Conservation (phyloP, 1,139 yeast genomes). For the Hansenula sp. region DNA sequence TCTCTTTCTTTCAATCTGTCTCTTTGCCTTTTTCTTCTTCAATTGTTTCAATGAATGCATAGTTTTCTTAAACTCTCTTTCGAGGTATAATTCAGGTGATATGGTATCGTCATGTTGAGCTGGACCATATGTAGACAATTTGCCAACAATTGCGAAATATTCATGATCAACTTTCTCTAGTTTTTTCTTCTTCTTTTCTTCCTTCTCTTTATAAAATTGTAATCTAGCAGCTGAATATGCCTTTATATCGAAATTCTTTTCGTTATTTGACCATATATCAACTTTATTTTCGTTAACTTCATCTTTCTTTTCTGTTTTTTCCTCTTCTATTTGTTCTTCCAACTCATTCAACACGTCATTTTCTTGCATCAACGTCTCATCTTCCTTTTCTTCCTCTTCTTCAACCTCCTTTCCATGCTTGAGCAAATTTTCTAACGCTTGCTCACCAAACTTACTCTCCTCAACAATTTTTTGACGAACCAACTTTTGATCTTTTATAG, state of each 20-base stretch:
- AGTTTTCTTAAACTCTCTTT: conserved; percentile 13
- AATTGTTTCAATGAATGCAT: conserved; percentile 12
- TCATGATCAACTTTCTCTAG: conserved; percentile 16
- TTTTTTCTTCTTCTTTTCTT: conserved; percentile 26
- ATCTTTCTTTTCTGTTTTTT: not conserved
- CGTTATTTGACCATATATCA: conserved; percentile 10
- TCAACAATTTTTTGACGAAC: conserved; percentile 68
- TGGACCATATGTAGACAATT: conserved; percentile 11
- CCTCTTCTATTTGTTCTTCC: not conserved
- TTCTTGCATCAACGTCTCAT: conserved; percentile 15
- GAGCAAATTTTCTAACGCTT: conserved; percentile 60
- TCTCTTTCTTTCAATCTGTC: conserved; percentile 9
- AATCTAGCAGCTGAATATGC: conserved; percentile 49
- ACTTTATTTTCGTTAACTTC: conserved; percentile 4
- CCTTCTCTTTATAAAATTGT: conserved; percentile 25
- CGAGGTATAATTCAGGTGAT: conserved; percentile 11
- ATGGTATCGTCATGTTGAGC: not conserved
- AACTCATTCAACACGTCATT: conserved; percentile 7
- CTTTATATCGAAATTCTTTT: conserved; percentile 46
- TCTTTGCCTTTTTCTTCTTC: conserved; percentile 9
- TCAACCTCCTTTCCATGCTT: conserved; percentile 23
- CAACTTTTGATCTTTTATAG: conserved; percentile 67
- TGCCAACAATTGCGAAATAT: conserved; percentile 6
- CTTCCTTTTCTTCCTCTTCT: conserved; percentile 18
- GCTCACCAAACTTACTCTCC: conserved; percentile 78